Percentiles rank a stretch among this genome's conserved stretches.
Conservation (phyloP, 2,329 filamentous ascomycete species). For the Hypoxylon sp. region DNA sequence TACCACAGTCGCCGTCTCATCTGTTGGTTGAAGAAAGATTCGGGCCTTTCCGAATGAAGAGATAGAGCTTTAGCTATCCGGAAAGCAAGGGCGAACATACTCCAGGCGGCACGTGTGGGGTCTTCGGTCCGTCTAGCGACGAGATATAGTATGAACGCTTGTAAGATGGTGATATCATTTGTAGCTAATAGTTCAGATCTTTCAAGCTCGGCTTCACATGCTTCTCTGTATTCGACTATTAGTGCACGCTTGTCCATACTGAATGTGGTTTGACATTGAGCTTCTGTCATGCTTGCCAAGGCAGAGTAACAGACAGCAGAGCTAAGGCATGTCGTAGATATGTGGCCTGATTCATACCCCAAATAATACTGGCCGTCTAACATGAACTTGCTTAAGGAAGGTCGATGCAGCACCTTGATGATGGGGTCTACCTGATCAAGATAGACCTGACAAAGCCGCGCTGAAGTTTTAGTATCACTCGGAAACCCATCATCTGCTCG, state of each 20-base stretch:
- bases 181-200: constrained; percentile 47
- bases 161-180: constrained; percentile 50
- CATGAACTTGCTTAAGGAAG: constrained; percentile 45
- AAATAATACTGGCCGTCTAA: constrained; percentile 47
- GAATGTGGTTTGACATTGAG: constrained; percentile 43
- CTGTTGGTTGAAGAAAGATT: constrained; percentile 47
- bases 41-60: constrained; percentile 34
- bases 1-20: constrained; percentile 46
- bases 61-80: constrained; percentile 50
- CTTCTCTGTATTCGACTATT: constrained; percentile 32
- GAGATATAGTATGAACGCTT: constrained; percentile 55
- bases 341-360: constrained; percentile 44
- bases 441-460: constrained; percentile 45
- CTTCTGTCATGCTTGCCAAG: constrained; percentile 48
- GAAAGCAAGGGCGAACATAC: constrained; percentile 51
- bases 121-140: constrained; percentile 50
- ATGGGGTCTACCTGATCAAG: constrained; percentile 49
- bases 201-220: constrained; percentile 47
- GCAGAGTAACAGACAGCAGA: constrained; percentile 49
- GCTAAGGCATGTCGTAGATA: constrained; percentile 37
- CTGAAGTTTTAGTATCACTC: constrained; percentile 5
- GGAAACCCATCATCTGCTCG: neutral
- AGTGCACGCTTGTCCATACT: constrained; percentile 31
- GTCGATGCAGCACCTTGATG: constrained; percentile 48
- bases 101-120: constrained; percentile 51